These are phyloP conservation scores for Thamnidium elegans DNA, from an alignment of 192 early-diverging fungal species.

Conservation along the genomic window DNA sequence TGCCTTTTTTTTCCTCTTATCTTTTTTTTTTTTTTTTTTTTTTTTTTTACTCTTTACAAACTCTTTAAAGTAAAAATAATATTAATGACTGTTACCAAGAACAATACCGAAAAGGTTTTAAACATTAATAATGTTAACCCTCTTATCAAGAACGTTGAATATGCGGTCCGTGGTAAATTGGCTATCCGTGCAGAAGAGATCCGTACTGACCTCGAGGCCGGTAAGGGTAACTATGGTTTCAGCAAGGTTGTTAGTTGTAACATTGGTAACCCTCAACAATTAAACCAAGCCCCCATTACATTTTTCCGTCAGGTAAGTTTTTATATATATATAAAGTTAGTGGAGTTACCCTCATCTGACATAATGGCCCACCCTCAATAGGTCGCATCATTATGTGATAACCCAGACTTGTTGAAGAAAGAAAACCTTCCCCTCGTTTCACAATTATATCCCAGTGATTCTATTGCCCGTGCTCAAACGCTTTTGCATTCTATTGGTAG, in stretches of 20 bases:
- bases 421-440: constrained; percentile 51
- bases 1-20: background rate
- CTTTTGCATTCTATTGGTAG: constrained; percentile 70
- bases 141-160: constrained; percentile 76
- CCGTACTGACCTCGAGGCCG: constrained; percentile 45
- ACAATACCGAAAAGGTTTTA: constrained; percentile 19
- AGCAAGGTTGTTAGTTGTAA: constrained; percentile 74
- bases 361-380: constrained; percentile 20
- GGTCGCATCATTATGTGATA: constrained; percentile 86
- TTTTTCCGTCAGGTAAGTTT: constrained; percentile 87
- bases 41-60: background rate
- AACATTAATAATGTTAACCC: constrained; percentile 66
- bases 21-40: background rate
- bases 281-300: constrained; percentile 88
- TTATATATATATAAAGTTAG: background rate
- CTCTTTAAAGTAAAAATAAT: background rate
- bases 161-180: constrained; percentile 92
- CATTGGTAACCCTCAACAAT: constrained; percentile 93
- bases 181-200: constrained; percentile 92
- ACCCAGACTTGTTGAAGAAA: constrained; percentile 72
- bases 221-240: constrained; percentile 60
- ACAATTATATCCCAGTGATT: constrained; percentile 81
- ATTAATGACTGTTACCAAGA: constrained; percentile 6
- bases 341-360: background rate
- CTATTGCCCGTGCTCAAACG: constrained; percentile 75